Base-by-base conservation (phyloP, 768 basidiomycete species). In the Trametes meyenii region DNA sequence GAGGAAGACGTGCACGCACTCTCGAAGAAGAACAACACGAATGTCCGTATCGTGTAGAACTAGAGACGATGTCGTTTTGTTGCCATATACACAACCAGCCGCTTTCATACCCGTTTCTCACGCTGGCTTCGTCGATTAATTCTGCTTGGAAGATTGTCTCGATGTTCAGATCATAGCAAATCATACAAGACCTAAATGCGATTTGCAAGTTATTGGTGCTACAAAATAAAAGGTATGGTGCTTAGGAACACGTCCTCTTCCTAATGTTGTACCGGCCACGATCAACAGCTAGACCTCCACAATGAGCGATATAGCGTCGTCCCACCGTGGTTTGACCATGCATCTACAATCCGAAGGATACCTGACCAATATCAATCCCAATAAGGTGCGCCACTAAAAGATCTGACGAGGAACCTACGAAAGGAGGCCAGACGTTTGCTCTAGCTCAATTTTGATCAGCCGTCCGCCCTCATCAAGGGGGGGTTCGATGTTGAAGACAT, bases 1-100 rank as follows among this genome's bases (percentile, higher is more conserved):
- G 92, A 94, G 74, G 87, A 92, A 82, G 92, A 93, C 67, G 68
- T 94, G 16, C 89, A 93, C 69, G 77, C 87, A 8, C 62, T 92
- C 50, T 81, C 84, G 26, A 89, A 91, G 76, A 88, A 86, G 67
- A 85, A 87, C 46, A 75, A 83, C 6, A 83, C 83, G 16, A 79
- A 83, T 66, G 80, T 86, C 61, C 86, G 84, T 62, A 77, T 87
- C 67, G 69, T 69, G 5, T 72, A 69, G 57, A 49, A 33, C 21
- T 33, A 53, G 23, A 53, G n/a, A 33, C 60, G 23, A 39, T n/a
- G 24, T 33, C 29, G 4, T 8, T 33, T 8, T 33, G 8, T 33
- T 8, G 29, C 29, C 29, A 33, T 33, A 33, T 33, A 33, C 29
- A 33, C 29, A 3, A 3, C 8, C 8, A 8, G 4, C 29, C 29